phyloP scores from a whole-genome alignment of 768 basidiomycete genomes.

The Phallus indusiatus region DNA sequence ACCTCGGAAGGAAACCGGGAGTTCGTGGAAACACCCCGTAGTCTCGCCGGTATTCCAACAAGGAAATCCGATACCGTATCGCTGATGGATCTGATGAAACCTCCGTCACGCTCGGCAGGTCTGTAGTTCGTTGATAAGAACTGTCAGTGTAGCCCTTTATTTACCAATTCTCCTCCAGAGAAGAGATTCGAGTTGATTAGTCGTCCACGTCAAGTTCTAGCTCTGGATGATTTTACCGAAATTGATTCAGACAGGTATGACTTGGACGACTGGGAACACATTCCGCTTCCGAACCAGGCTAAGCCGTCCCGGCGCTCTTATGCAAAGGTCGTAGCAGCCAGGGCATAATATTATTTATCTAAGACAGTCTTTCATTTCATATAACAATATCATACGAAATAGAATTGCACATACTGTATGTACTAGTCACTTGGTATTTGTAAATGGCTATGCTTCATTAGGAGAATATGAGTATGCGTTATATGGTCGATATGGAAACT shows the following conservation, averaged over 20 bases:
- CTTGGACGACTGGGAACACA: slow-evolving; percentile 6
- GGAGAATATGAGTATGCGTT: background rate
- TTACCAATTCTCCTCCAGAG: background rate
- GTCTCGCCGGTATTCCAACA: background rate
- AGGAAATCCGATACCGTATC: background rate
- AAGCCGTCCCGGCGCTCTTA: background rate
- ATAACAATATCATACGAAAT: background rate
- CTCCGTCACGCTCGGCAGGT: background rate
- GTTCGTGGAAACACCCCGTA: background rate
- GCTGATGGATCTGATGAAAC: slow-evolving; percentile 3
- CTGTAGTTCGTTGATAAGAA: background rate
- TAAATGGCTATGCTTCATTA: background rate
- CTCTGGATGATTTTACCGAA: slow-evolving; percentile 7
- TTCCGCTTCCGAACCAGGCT: background rate
- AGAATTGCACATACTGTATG: background rate
- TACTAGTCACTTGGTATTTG: background rate
- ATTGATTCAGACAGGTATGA: slow-evolving; percentile 3
- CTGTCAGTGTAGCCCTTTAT: background rate
- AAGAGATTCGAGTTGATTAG: slow-evolving; percentile 3
- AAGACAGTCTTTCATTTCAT: background rate
- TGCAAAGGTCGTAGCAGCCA: slow-evolving; percentile 3
- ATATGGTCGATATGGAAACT: background rate
- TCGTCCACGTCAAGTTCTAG: slow-evolving; percentile 8
- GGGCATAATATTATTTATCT: background rate
- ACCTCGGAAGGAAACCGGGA: background rate